Percentiles rank a stretch among this genome's conserved stretches.
Evolutionary conservation across 768 basidiomycete genomes (phyloP).

Genomic region (Mycena alexandri): DNA sequence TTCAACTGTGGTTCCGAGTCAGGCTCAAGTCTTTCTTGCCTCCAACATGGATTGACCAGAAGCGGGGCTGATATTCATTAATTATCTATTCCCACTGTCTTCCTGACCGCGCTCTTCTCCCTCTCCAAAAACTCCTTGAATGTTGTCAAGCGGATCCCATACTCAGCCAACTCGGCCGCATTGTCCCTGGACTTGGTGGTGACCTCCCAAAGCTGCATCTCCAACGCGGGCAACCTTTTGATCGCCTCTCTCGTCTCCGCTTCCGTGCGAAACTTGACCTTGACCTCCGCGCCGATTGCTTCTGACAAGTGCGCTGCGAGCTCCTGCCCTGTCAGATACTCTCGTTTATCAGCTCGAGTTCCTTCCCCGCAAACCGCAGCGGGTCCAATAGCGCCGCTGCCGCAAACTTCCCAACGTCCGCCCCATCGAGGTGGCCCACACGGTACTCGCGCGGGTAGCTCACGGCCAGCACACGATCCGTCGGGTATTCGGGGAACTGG

Average conservation of each 20-base stretch:
- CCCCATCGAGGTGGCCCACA: slow-evolving; percentile 27
- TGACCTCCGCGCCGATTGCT: slow-evolving; percentile 25
- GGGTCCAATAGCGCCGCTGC: slow-evolving; percentile 31
- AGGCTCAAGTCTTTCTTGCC: too few species aligned
- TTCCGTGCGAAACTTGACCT: slow-evolving; percentile 26
- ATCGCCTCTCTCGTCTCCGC: slow-evolving; percentile 23
- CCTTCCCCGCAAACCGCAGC: slow-evolving; percentile 10
- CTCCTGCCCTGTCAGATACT: slow-evolving; percentile 23
- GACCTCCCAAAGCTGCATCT: slow-evolving; percentile 24
- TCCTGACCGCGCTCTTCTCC: slow-evolving; percentile 27
- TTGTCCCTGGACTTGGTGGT: background rate
- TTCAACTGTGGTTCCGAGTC: too few species aligned
- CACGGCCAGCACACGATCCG: slow-evolving; percentile 21
- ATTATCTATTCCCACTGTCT: slow-evolving; percentile 22
- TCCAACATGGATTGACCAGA: too few species aligned
- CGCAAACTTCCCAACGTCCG: slow-evolving; percentile 30
- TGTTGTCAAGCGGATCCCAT: slow-evolving; percentile 26
- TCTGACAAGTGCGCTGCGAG: slow-evolving; percentile 24
- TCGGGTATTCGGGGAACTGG: slow-evolving; percentile 28
- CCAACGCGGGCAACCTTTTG: slow-evolving; percentile 18
- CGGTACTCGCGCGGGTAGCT: slow-evolving; percentile 24
- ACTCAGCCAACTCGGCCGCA: slow-evolving; percentile 13
- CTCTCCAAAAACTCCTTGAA: slow-evolving; percentile 34
- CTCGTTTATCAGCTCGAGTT: slow-evolving; percentile 26
- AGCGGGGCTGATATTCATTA: too few species aligned